A percentile compares a stretch with the other conserved stretches of the same genome.
Conservation (phyloP, 2,329 filamentous ascomycete genomes). For the Herpotrichia juniperi region DNA sequence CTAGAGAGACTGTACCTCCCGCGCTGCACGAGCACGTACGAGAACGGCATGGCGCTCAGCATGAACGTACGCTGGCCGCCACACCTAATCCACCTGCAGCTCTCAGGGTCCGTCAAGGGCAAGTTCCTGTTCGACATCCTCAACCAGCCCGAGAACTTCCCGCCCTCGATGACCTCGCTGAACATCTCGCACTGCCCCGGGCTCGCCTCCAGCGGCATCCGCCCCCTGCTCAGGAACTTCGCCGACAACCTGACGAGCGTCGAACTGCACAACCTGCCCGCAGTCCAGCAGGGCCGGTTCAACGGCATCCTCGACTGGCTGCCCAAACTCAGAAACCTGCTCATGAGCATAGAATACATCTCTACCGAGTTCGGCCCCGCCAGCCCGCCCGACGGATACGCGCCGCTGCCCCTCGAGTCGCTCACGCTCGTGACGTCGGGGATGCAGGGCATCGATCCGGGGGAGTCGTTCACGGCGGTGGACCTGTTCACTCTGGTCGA, state of each 20-base stretch:
- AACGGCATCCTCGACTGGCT: slow-evolving; percentile 50
- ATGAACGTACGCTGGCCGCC: slow-evolving; percentile 51
- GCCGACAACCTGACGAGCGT: slow-evolving; percentile 40
- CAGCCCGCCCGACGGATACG: neutral
- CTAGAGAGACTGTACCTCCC: slow-evolving; percentile 56
- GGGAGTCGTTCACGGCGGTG: slow-evolving; percentile 47
- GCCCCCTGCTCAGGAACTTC: slow-evolving; percentile 44
- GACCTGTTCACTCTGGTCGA: slow-evolving; percentile 51
- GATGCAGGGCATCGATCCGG: slow-evolving; percentile 32
- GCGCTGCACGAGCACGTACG: slow-evolving; percentile 41
- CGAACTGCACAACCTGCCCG: slow-evolving; percentile 49
- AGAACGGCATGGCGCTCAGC: slow-evolving; percentile 21
- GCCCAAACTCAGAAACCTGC: slow-evolving; percentile 47
- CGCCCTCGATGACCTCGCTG: slow-evolving; percentile 32
- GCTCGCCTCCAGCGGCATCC: slow-evolving; percentile 44
- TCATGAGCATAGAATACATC: slow-evolving; percentile 55
- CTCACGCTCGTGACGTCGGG: slow-evolving; percentile 50
- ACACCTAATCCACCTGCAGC: slow-evolving; percentile 46
- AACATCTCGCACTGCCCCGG: slow-evolving; percentile 51
- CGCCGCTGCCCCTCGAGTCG: slow-evolving; percentile 40
- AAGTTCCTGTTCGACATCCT: slow-evolving; percentile 50
- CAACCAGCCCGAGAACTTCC: slow-evolving; percentile 34
- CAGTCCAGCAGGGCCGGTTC: slow-evolving; percentile 45
- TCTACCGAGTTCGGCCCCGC: slow-evolving; percentile 29
- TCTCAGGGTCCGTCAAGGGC: slow-evolving; percentile 53